Base-by-base conservation (phyloP, 148 eudicot species). In the Pharnaceum exiguum region DNA sequence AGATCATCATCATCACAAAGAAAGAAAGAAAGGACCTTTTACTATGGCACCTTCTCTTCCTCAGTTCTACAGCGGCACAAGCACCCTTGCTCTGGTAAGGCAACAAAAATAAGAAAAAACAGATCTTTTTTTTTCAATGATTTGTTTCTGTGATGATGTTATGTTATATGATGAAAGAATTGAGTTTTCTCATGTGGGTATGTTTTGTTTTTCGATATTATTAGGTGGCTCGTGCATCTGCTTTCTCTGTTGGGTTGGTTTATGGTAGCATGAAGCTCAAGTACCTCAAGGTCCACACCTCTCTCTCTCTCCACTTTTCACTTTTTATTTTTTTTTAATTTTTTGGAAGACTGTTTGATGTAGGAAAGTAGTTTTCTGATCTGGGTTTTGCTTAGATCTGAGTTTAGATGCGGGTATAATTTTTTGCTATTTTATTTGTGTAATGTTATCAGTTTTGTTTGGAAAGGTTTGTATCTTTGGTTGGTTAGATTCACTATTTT, bases 61-160 rank as follows among this genome's bases (percentile, higher is more conserved):
- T 43, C 90, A 87, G 38, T 85, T 81, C n/a, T 87, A 83, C 74
- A 74, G 89, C 19, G 95, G 95, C 21, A 70, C 62, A 39, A 86
- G 95, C 71, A 72, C 81, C 0, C 84, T 86, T 35, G 95, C 95
- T 32, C 36, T 80, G 86, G 95, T 86, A 80, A 21, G 16, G 46
- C 38, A 39, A 60, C 38, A 29, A 3, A 16, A n/a, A n/a, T n/a
- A n/a, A n/a, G n/a, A n/a, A n/a, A n/a, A n/a, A n/a, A n/a, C n/a
- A n/a, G n/a, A n/a, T n/a, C n/a, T 60, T 24, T 23, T 4, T 7
- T 5, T 23, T 33, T 11, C 11, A 23, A 9, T 33, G 6, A 2
- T 0, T 3, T 43, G n/a, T 18, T 42, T 19, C 13, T 47, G 13
- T 19, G 18, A 10, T 40, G 19, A 43, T 25, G 27, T 26, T 55